Evolutionary conservation across 345 rosid genomes (phyloP), one percentile per base, ranked within the genome.

Genomic region (Brassica cretica): DNA sequence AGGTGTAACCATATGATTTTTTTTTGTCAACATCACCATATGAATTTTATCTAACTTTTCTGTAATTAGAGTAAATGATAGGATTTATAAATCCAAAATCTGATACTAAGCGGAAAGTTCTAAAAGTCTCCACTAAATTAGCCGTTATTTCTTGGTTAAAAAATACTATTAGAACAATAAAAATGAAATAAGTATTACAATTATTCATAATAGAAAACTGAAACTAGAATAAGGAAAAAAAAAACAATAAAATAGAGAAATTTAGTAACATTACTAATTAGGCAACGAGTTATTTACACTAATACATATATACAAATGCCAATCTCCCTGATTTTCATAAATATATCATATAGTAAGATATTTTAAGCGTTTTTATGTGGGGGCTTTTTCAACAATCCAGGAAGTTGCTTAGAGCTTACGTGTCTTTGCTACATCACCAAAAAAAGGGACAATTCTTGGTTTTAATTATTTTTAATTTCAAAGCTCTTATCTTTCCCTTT

Each of bases 391-490:
- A 68, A 46, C 80, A 80, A 75, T 67, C 46, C 63, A 70, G 37
- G 70, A 86, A 79, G 84, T 87, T 87, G 83, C 97, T 88, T 92
- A 86, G 79, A 55, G 79, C 70, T 86, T 81, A 92, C 98, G 98
- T 86, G 88, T 85, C 93, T 89, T 68, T 67, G 24, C 72, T 74
- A 80, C 58, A 74, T 55, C 78, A 51, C 83, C 76, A 41, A 69
- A 70, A 6, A 29, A 49, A 15, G 5, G 8, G 9, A 55, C 6
- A 33, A 74, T 44, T 29, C 18, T 29, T 71, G 53, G 27, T 27
- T 72, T 72, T 27, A 35, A 5, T 69, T 30, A 24, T 68, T 68
- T 55, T 66, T 41, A 27, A 33, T n/a, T 70, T 16, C 41, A 27
- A 8, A 74, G 27, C 53, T 70, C 68, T 80, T 16, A 55, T 70